Percentiles rank a stretch among this genome's conserved stretches.
These are phyloP conservation scores for Symbiodinium natans DNA, from an alignment of 73 alveolate genomes.

Conservation along the genomic window DNA sequence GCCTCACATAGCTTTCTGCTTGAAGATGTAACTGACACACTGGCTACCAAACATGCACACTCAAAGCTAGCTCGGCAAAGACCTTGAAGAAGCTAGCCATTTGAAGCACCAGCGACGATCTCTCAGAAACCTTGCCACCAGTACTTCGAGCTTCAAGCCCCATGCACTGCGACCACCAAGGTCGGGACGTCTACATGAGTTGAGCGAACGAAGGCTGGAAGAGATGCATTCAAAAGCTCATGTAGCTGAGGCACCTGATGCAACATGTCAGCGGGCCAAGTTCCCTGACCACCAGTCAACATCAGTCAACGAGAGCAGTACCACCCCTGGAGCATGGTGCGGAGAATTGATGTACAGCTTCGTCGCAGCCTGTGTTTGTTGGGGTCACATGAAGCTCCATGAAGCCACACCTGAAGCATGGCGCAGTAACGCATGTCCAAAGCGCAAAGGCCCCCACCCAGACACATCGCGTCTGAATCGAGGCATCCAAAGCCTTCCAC, in stretches of 20 bases:
- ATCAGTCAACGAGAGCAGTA: neutral
- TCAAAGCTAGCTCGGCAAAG: too few species aligned
- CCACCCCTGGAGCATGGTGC: slow-evolving; percentile 30
- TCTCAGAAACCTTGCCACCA: slow-evolving; percentile 1
- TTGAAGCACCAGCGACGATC: slow-evolving; percentile 15
- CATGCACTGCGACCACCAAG: neutral
- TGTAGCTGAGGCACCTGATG: slow-evolving; percentile 29
- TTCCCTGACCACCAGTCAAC: neutral
- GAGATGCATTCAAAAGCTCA: neutral
- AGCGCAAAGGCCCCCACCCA: slow-evolving; percentile 3
- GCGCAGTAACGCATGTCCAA: neutral
- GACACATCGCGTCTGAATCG: slow-evolving; percentile 62
- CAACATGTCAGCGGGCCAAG: neutral
- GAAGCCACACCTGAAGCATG: neutral
- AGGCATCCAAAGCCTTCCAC: slow-evolving; percentile 51
- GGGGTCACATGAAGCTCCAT: neutral
- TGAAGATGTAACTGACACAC: too few species aligned
- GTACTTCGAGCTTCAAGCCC: too few species aligned
- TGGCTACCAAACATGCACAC: too few species aligned
- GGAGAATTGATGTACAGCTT: slow-evolving; percentile 61
- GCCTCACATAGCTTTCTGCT: neutral
- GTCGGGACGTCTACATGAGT: slow-evolving; percentile 36
- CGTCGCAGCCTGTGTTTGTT: slow-evolving; percentile 48
- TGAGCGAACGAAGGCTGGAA: slow-evolving; percentile 68
- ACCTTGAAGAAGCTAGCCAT: slow-evolving; percentile 71